A percentile compares a stretch with the other conserved stretches of the same genome.
These are phyloP conservation scores for Boletus tomentosulus DNA, from an alignment of 768 basidiomycete genomes.

Conservation along the genomic window DNA sequence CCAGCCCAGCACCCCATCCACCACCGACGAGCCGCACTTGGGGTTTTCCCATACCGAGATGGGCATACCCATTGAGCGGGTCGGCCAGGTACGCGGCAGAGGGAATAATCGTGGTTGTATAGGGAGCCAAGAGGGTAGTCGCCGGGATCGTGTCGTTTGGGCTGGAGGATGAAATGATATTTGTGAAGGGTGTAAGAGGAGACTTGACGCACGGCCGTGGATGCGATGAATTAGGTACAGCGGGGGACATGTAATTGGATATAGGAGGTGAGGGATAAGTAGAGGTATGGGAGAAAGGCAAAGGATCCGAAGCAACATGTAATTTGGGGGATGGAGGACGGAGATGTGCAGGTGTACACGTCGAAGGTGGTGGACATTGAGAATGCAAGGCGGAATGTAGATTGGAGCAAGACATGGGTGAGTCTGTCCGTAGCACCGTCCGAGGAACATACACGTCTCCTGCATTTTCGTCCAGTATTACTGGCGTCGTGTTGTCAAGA, in stretches of 20 bases:
- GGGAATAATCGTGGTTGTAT: conserved; percentile 59
- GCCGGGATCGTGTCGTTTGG: conserved; percentile 55
- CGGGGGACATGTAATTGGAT: conserved; percentile 20
- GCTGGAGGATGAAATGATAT: conserved; percentile 38
- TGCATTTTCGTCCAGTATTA: conserved; percentile 29
- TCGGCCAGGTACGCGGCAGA: conserved; percentile 68
- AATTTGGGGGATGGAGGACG: conserved; percentile 29
- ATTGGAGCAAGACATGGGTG: conserved; percentile 8
- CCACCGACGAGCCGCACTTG: conserved; percentile 76
- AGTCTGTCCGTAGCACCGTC: conserved; percentile 21
- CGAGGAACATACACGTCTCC: conserved; percentile 17
- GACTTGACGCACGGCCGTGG: conserved; percentile 16
- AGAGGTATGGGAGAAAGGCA: conserved; percentile 17
- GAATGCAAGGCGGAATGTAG: conserved; percentile 1
- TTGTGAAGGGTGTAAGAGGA: conserved; percentile 34
- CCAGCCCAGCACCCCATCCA: conserved; percentile 75
- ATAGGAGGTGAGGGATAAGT: conserved; percentile 25
- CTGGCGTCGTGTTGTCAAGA: conserved; percentile 33
- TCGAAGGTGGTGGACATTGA: conserved; percentile 4
- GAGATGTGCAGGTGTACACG: conserved; percentile 24
- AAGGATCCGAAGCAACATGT: conserved; percentile 21
- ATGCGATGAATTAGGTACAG: conserved; percentile 20
- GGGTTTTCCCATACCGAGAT: conserved; percentile 78
- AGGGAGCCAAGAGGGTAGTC: conserved; percentile 58
- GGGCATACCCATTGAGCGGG: conserved; percentile 83